Percentiles rank a stretch among this genome's conserved stretches.
Conservation (phyloP, 495 filamentous ascomycete genomes). For the Aspergillus cristatus region DNA sequence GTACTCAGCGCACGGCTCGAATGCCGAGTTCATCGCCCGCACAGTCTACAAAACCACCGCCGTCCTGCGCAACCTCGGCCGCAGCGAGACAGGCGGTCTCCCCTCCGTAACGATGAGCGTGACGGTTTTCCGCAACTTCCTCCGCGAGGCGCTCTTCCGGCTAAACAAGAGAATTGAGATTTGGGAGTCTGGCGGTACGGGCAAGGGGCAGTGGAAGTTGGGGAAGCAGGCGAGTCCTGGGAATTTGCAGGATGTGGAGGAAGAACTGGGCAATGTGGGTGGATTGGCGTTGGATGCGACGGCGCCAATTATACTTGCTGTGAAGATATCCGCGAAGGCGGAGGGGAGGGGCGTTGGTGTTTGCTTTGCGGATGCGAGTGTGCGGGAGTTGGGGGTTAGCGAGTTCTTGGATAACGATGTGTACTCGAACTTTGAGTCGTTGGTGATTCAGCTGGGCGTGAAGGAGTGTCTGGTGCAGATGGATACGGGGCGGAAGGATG, state of each 20-base stretch:
- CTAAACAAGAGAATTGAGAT: slow-evolving; percentile 88
- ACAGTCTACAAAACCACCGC: slow-evolving; percentile 97
- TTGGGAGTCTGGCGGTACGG: slow-evolving; percentile 55
- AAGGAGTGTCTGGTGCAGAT: slow-evolving; percentile 81
- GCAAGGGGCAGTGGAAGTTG: slow-evolving; percentile 82
- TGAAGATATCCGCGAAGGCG: slow-evolving; percentile 82
- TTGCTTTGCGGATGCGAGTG: slow-evolving; percentile 96
- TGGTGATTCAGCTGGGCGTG: slow-evolving; percentile 92
- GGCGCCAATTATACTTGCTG: slow-evolving; percentile 86
- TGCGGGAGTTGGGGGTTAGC: slow-evolving; percentile 89
- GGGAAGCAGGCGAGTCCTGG: slow-evolving; percentile 88
- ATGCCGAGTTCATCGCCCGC: slow-evolving; percentile 89
- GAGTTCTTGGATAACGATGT: slow-evolving; percentile 98
- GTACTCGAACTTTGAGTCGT: slow-evolving; percentile 94
- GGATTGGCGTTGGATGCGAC: slow-evolving; percentile 50
- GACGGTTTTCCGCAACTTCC: slow-evolving; percentile 91
- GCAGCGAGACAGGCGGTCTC: slow-evolving; percentile 69
- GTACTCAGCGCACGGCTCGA: slow-evolving; percentile 86
- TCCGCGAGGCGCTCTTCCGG: slow-evolving; percentile 86
- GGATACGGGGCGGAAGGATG: slow-evolving; percentile 73
- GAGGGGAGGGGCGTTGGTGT: slow-evolving; percentile 86
- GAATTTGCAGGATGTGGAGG: slow-evolving; percentile 94
- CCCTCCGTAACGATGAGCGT: slow-evolving; percentile 88
- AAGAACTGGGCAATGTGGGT: slow-evolving; percentile 67
- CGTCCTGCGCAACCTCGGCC: slow-evolving; percentile 80